Percentiles rank a stretch among this genome's conserved stretches.
phyloP scores from a whole-genome alignment of 2,329 filamentous ascomycete species.

The Fusarium odoratissimum region DNA sequence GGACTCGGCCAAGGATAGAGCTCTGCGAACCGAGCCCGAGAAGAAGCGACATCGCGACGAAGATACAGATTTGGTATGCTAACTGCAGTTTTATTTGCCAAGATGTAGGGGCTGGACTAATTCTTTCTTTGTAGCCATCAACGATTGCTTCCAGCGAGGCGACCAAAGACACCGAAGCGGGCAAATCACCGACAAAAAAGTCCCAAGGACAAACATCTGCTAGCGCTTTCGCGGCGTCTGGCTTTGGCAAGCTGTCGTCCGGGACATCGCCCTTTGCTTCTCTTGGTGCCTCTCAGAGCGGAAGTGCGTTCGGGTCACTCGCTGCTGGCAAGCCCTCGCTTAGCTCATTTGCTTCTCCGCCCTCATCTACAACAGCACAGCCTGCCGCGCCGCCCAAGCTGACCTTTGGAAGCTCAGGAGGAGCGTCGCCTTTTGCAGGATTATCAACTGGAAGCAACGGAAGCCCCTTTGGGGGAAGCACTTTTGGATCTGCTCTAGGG shows the following conservation, averaged over 20 bases:
- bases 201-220: constrained; percentile 58
- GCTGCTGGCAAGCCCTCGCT: constrained; percentile 50
- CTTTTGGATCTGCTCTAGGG: constrained; percentile 52
- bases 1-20: constrained; percentile 62
- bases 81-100: not conserved
- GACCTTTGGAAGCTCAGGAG: constrained; percentile 58
- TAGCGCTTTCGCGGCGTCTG: constrained; percentile 75
- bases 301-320: constrained; percentile 62
- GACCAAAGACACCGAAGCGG: constrained; percentile 37
- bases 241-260: constrained; percentile 73
- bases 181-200: constrained; percentile 43
- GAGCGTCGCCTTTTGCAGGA: constrained; percentile 61
- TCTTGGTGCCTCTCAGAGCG: constrained; percentile 60
- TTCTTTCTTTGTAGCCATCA: constrained; percentile 27
- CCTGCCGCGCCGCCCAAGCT: constrained; percentile 57
- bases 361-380: constrained; percentile 37
- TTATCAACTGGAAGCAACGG: constrained; percentile 57
- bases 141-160: constrained; percentile 32
- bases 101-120: constrained; percentile 15
- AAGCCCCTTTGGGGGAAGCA: constrained; percentile 54
- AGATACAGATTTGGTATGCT: constrained; percentile 52
- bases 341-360: constrained; percentile 50
- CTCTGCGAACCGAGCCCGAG: constrained; percentile 64
- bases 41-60: constrained; percentile 73
- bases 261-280: constrained; percentile 73